Percentiles rank a stretch among this genome's conserved stretches.
Conservation (phyloP, 768 basidiomycete genomes). For the Kwoniella sp. region DNA sequence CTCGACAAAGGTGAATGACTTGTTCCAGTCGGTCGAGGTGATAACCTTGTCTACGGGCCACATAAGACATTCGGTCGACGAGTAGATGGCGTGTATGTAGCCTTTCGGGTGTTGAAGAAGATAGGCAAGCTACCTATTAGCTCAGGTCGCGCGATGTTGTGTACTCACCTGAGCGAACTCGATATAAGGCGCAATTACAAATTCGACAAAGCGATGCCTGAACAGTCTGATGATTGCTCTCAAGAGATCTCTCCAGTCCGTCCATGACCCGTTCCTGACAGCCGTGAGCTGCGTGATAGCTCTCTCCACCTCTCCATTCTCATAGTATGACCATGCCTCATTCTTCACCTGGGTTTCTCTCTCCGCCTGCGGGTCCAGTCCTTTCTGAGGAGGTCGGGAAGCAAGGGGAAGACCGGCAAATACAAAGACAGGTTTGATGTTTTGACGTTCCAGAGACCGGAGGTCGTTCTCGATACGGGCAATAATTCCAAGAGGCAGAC, state of each 20-base stretch:
- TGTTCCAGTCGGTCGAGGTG: conserved; percentile 76
- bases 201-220: conserved; percentile 91
- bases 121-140: conserved; percentile 74
- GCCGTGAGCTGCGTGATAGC: conserved; percentile 83
- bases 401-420: conserved; percentile 85
- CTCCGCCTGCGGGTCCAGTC: conserved; percentile 56
- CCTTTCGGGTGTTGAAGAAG: conserved; percentile 88
- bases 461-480: conserved; percentile 79
- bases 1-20: conserved; percentile 76
- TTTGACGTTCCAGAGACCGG: conserved; percentile 81
- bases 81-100: conserved; percentile 92
- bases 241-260: conserved; percentile 86
- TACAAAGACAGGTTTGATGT: conserved; percentile 98
- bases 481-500: conserved; percentile 83
- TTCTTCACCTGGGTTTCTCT: conserved; percentile 43
- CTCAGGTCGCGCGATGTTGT: neutral
- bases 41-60: conserved; percentile 76
- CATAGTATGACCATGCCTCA: conserved; percentile 92
- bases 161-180: conserved; percentile 91
- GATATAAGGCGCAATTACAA: conserved; percentile 90
- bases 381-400: conserved; percentile 69
- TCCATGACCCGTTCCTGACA: conserved; percentile 63
- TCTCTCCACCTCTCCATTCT: conserved; percentile 84
- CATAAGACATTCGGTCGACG: conserved; percentile 83
- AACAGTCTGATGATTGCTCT: conserved; percentile 88